Base-by-base conservation (phyloP, 2,329 filamentous ascomycete species). In the Cercospora beticola region DNA sequence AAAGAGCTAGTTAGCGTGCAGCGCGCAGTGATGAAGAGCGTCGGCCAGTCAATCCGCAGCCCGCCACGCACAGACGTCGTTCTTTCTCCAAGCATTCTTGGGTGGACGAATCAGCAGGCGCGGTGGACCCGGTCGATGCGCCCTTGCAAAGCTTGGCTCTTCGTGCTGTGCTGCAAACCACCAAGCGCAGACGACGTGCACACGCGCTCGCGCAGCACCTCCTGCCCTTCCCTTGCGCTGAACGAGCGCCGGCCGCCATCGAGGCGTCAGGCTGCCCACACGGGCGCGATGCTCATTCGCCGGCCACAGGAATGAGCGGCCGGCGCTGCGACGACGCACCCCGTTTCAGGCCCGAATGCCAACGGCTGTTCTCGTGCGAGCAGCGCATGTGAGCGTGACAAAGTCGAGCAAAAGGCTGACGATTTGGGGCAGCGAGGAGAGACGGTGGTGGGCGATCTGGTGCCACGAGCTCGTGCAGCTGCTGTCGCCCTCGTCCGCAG, bases 291-390 rank as follows among this genome's bases (percentile, higher is more conserved):
- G 54, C 68, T 71, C 65, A 71, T 71, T 71, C 66, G 70, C 65
- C 59, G 36, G 57, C 28, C 23, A 16, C 28, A 43, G 43, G 60
- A 67, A 71, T 68, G 69, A 68, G 60, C 66, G 52, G 65, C 16
- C 36, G 36, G 36, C 65, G 65, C 62, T 57, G 46, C 28, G 57
- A 59, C 30, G 60, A 43, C 30, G 31, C 43, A 10, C 54, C 3
- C 40, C 36, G 66, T 68, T 68, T 68, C 66, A 68, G 62, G 31
- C 36, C 5, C 56, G 52, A 57, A 57, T 65, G 66, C 66, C 66
- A 18, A 18, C 65, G 65, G 66, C 66, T 61, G 61, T 58, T 68
- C 66, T 68, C 56, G 67, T 65, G 67, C 67, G 67, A 68, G 67
- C 23, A 65, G 57, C 63, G 62, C 62, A 61, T 54, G 62, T 56